These are phyloP conservation scores for Planoprotostelium fungivorum DNA, from an alignment of 78 protist species.

Conservation along the genomic window DNA sequence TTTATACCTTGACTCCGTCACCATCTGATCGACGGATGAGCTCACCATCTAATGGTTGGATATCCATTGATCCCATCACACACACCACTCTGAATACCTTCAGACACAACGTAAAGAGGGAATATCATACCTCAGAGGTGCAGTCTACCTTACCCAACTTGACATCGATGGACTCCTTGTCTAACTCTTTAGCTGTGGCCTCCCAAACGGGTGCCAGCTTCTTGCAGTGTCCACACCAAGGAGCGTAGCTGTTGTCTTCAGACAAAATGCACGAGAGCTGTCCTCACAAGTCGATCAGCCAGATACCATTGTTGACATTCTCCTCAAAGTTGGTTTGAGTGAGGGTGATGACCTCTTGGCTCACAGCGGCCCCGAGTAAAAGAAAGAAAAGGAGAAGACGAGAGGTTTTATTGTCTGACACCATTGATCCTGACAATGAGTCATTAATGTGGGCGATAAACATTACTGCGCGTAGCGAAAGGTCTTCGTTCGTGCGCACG, in stretches of 20 bases:
- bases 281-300: background rate
- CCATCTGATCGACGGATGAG: background rate
- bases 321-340: background rate
- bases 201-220: conserved; percentile 55
- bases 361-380: background rate
- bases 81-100: background rate
- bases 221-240: conserved; percentile 79
- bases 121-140: background rate
- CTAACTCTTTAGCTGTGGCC: conserved; percentile 25
- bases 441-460: no score
- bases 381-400: no score
- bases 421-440: no score
- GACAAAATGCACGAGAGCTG: background rate
- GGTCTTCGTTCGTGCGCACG: no score
- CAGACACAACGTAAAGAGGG: background rate
- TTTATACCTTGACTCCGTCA: background rate
- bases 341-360: background rate
- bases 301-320: background rate
- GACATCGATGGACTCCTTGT: background rate
- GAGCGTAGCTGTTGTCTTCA: conserved; percentile 67
- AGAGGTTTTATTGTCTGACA: no score
- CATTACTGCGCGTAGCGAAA: no score
- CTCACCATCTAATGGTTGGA: background rate
- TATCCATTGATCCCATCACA: background rate
- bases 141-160: conserved; percentile 23